phyloP scores from a whole-genome alignment of 2,329 filamentous ascomycete genomes.

The Alternaria arbusti region DNA sequence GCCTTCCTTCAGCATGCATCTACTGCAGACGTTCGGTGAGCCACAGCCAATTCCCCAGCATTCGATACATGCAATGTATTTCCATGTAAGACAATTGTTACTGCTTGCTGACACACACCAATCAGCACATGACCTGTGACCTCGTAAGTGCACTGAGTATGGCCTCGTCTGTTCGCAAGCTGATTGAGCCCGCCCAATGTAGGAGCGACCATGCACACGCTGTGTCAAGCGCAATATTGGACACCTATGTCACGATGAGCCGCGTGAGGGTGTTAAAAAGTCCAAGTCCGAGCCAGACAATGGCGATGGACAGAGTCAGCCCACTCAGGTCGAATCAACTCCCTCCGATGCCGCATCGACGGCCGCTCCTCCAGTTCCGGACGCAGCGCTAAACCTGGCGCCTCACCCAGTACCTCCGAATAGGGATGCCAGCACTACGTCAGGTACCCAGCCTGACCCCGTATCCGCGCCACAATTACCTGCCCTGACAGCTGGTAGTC shows the following conservation, averaged over 20 bases:
- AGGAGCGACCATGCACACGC: conserved; percentile 95
- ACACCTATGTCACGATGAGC: conserved; percentile 97
- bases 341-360: conserved; percentile 37
- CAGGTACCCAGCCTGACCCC: conserved; percentile 74
- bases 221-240: conserved; percentile 99
- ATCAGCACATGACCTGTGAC: conserved; percentile 62
- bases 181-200: conserved; percentile 44
- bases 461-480: conserved; percentile 71
- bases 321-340: conserved; percentile 37
- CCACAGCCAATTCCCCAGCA: conserved; percentile 33
- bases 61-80: conserved; percentile 28
- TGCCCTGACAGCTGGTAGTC: conserved; percentile 68
- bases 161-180: conserved; percentile 31
- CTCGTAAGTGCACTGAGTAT: conserved; percentile 46
- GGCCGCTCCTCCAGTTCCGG: conserved; percentile 36
- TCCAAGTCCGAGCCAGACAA: conserved; percentile 64
- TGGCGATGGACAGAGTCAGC: conserved; percentile 38
- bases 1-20: conserved; percentile 52
- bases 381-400: conserved; percentile 49
- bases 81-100: conserved; percentile 24
- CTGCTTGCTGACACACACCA: conserved; percentile 42
- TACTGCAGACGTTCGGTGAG: conserved; percentile 61
- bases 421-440: conserved; percentile 54
- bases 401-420: conserved; percentile 43
- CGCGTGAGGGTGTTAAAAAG: conserved; percentile 83